These are phyloP conservation scores for Adansonia grandidieri DNA, from an alignment of 441 rosid species.

Conservation along the genomic window DNA sequence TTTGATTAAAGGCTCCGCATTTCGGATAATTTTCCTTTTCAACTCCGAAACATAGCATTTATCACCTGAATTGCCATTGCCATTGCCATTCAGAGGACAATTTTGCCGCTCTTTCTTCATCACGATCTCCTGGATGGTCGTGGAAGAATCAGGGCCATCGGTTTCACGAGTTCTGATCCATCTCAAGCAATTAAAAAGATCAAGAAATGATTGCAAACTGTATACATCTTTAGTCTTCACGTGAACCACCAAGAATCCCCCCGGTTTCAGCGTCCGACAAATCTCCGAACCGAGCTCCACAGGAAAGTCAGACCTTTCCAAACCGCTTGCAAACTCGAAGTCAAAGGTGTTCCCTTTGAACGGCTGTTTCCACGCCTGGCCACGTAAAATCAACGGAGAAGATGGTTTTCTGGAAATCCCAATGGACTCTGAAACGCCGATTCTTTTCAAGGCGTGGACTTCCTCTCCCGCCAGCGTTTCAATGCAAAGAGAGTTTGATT, in stretches of 20 bases:
- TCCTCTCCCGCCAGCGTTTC: conserved; percentile 63
- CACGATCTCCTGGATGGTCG: conserved; percentile 52
- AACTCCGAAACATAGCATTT: conserved; percentile 47
- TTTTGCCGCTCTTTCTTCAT: conserved; percentile 45
- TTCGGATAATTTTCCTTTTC: conserved; percentile 45
- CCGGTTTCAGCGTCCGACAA: conserved; percentile 59
- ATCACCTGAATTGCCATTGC: conserved; percentile 17
- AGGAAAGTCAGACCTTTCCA: conserved; percentile 42
- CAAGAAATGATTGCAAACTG: conserved; percentile 71
- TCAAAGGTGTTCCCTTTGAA: conserved; percentile 52
- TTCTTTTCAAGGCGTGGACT: conserved; percentile 26
- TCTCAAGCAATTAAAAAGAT: conserved; percentile 59
- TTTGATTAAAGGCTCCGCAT: conserved; percentile 56
- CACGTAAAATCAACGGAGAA: conserved; percentile 51
- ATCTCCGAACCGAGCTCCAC: conserved; percentile 62
- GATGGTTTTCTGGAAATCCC: conserved; percentile 59
- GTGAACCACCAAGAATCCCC: conserved; percentile 63
- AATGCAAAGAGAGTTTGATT: conserved; percentile 51
- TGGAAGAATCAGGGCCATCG: conserved; percentile 46
- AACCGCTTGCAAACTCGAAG: conserved; percentile 55
- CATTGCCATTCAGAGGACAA: conserved; percentile 5
- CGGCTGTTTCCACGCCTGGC: conserved; percentile 43
- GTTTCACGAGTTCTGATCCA: conserved; percentile 46
- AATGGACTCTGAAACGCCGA: no score
- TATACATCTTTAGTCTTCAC: conserved; percentile 62